A percentile compares a stretch with the other conserved stretches of the same genome.
Evolutionary conservation across 164 flowering plant species (phyloP).

Genomic region (Stephania japonica): DNA sequence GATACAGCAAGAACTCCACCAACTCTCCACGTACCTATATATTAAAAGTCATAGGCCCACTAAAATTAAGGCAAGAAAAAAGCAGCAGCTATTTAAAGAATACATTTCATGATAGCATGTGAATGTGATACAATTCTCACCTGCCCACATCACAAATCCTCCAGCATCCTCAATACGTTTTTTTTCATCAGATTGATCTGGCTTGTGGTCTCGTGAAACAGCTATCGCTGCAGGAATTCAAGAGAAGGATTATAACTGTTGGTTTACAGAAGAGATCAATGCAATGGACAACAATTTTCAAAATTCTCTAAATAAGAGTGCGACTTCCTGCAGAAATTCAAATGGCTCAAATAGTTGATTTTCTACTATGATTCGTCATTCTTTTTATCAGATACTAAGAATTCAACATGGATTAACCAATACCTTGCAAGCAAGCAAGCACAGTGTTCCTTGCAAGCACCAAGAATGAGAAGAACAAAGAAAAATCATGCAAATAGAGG

Average conservation of each 20-base stretch:
- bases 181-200: slow-evolving; percentile 93
- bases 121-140: slow-evolving; percentile 25
- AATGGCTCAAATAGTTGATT: neutral
- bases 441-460: neutral
- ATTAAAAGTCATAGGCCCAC: neutral
- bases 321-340: neutral
- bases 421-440: too few species aligned
- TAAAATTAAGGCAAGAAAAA: neutral
- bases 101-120: neutral
- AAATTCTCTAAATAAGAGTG: neutral
- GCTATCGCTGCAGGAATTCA: slow-evolving; percentile 56
- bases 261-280: neutral
- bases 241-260: neutral
- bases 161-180: slow-evolving; percentile 97
- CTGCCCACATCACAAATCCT: slow-evolving; percentile 99
- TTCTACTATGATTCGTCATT: too few species aligned
- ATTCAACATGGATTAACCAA: too few species aligned
- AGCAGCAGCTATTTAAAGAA: neutral
- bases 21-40: slow-evolving; percentile 94
- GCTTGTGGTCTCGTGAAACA: slow-evolving; percentile 98
- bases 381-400: too few species aligned
- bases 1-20: slow-evolving; percentile 99
- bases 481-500: neutral
- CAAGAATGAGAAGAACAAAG: neutral
- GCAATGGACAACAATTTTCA: neutral